Conservation (phyloP, 2,329 filamentous ascomycete species). For the Exophiala aquamarina region DNA sequence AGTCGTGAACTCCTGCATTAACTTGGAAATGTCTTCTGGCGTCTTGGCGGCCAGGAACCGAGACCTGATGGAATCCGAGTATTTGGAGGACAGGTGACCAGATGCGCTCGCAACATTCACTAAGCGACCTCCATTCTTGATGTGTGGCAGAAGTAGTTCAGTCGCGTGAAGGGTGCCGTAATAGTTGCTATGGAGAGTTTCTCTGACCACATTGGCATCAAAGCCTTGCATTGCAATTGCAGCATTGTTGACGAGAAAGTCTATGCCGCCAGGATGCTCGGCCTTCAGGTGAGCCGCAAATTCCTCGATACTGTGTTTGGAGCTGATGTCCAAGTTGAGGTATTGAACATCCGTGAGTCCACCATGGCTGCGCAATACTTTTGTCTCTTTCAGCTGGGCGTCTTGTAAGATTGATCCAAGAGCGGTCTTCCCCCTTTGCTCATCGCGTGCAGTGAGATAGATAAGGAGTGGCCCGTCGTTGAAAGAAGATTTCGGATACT, state of each 20-base stretch:
- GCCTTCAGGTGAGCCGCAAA: constrained; percentile 45
- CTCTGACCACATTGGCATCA: constrained; percentile 47
- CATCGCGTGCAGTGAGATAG: constrained; percentile 55
- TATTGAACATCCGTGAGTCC: constrained; percentile 50
- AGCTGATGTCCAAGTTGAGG: constrained; percentile 50
- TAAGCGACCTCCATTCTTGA: constrained; percentile 46
- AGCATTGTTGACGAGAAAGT: constrained; percentile 57
- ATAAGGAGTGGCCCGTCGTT: constrained; percentile 51
- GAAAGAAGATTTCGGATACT: constrained; percentile 51
- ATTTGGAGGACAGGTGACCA: constrained; percentile 46
- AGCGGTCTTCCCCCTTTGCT: constrained; percentile 48
- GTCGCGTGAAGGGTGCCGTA: constrained; percentile 51
- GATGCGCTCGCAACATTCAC: constrained; percentile 51
- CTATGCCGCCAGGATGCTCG: constrained; percentile 50
- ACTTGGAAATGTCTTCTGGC: constrained; percentile 44
- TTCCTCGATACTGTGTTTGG: constrained; percentile 43
- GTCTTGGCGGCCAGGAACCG: constrained; percentile 44
- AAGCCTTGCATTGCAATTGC: constrained; percentile 50
- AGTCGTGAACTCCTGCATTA: constrained; percentile 52
- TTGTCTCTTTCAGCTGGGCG: constrained; percentile 45
- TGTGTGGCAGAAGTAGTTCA: constrained; percentile 46
- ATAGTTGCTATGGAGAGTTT: constrained; percentile 54
- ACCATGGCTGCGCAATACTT: constrained; percentile 44
- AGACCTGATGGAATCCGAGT: constrained; percentile 42
- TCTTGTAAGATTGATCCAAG: constrained; percentile 46